phyloP scores from a whole-genome alignment of 768 basidiomycete genomes.

The Mycena polygramma region DNA sequence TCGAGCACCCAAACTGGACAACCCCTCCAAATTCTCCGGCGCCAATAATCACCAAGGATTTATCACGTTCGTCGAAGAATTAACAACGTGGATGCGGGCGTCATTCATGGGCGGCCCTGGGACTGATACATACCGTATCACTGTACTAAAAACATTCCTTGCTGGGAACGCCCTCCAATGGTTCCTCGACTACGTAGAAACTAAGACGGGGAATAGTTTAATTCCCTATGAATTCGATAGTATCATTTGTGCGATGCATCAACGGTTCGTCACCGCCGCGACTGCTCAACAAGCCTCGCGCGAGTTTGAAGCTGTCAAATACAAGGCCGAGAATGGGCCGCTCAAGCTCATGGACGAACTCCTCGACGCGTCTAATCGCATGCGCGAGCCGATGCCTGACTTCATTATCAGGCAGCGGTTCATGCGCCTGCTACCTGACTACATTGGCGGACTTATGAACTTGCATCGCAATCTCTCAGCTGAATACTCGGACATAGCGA shows the following conservation, averaged over 20 bases:
- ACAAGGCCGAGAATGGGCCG: not conserved
- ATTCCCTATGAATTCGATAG: not conserved
- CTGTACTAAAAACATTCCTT: constrained; percentile 2
- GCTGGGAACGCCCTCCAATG: not conserved
- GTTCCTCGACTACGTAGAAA: constrained; percentile 4
- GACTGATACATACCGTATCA: not conserved
- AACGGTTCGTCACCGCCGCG: not conserved
- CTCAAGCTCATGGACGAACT: not conserved
- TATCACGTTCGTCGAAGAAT: not conserved
- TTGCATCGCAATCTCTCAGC: not conserved
- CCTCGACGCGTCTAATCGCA: not conserved
- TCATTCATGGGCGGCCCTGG: not conserved
- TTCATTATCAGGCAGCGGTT: not conserved
- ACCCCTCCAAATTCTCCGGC: not conserved
- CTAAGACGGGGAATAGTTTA: not conserved
- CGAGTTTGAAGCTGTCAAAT: not conserved
- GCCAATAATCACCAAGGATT: not conserved
- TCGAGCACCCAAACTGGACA: not conserved
- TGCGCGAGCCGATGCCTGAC: constrained; percentile 5
- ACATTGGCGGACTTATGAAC: not conserved
- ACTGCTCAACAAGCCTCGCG: not conserved
- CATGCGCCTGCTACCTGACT: not conserved
- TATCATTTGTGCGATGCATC: too few species aligned
- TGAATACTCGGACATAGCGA: not conserved
- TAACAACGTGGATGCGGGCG: not conserved